Conservation (phyloP, 2,329 filamentous ascomycete genomes). For the Hymenoscyphus infarciens region DNA sequence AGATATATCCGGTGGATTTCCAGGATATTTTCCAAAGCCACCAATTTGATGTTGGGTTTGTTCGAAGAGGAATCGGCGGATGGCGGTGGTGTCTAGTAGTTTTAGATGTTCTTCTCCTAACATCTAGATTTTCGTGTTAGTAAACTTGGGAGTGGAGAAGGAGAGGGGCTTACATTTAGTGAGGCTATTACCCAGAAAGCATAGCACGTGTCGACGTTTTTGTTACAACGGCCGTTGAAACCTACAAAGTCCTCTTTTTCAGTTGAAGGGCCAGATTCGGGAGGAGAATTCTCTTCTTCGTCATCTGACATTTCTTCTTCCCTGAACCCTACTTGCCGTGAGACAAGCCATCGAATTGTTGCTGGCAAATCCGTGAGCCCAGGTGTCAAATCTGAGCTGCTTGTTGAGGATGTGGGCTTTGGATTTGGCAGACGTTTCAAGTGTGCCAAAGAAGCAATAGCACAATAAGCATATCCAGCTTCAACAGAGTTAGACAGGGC, state of each 20-base stretch:
- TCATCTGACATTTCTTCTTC: slow-evolving; percentile 31
- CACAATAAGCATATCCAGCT: slow-evolving; percentile 92
- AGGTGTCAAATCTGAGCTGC: slow-evolving; percentile 22
- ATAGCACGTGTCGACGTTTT: slow-evolving; percentile 92
- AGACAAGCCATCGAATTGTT: slow-evolving; percentile 54
- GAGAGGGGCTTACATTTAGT: slow-evolving; percentile 40
- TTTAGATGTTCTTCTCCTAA: slow-evolving; percentile 46
- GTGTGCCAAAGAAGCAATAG: slow-evolving; percentile 71
- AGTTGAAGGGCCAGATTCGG: slow-evolving; percentile 13
- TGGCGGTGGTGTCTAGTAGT: slow-evolving; percentile 56
- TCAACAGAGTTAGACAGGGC: slow-evolving; percentile 20
- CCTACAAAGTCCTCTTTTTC: slow-evolving; percentile 51
- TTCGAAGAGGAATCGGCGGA: slow-evolving; percentile 75
- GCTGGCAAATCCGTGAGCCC: slow-evolving; percentile 36
- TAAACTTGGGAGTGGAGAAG: not conserved
- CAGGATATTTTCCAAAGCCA: slow-evolving; percentile 72
- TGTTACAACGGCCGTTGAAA: slow-evolving; percentile 88
- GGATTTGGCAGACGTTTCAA: slow-evolving; percentile 42
- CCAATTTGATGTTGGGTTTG: slow-evolving; percentile 85
- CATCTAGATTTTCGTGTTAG: slow-evolving; percentile 42
- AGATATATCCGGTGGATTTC: slow-evolving; percentile 71
- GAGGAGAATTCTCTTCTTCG: slow-evolving; percentile 15
- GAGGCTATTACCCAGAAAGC: slow-evolving; percentile 85
- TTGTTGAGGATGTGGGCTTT: slow-evolving; percentile 2
- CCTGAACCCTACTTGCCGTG: slow-evolving; percentile 60